Evolutionary conservation across 257 asterid species (phyloP).

Genomic region (Penstemon newberryi): DNA sequence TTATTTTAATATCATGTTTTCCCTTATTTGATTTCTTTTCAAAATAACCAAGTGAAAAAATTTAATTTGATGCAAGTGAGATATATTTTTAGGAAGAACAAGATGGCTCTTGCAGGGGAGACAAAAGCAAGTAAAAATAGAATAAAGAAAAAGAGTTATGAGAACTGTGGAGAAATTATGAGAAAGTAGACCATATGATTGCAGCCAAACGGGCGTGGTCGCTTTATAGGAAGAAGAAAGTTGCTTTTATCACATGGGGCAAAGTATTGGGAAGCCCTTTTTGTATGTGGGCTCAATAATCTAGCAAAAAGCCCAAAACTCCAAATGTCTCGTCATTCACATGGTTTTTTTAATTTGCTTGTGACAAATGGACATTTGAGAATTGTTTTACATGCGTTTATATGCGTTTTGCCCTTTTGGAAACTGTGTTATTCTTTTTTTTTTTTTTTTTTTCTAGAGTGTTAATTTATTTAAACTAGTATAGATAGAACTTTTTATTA

Average conservation of each 20-base stretch:
- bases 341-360: neutral
- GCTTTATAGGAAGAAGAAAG: constrained; percentile 44
- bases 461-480: too few relatives aligned
- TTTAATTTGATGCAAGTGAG: neutral
- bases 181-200: constrained; percentile 56
- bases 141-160: neutral
- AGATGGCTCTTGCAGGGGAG: neutral
- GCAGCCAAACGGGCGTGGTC: constrained; percentile 61
- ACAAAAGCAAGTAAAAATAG: neutral
- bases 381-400: neutral
- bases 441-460: too few relatives aligned
- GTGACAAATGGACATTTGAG: neutral
- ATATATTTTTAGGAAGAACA: neutral
- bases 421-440: too few relatives aligned
- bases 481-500: too few relatives aligned
- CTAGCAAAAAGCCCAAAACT: constrained; percentile 23
- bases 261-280: constrained; percentile 22
- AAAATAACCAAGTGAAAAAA: neutral
- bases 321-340: constrained; percentile 23
- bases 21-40: neutral
- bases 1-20: too few relatives aligned
- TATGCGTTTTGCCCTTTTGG: too few relatives aligned
- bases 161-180: constrained; percentile 30
- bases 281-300: constrained; percentile 28
- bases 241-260: constrained; percentile 50